Evolutionary conservation across 805 yeast genomes (phyloP).

Genomic region (Yarrowia porcina): DNA sequence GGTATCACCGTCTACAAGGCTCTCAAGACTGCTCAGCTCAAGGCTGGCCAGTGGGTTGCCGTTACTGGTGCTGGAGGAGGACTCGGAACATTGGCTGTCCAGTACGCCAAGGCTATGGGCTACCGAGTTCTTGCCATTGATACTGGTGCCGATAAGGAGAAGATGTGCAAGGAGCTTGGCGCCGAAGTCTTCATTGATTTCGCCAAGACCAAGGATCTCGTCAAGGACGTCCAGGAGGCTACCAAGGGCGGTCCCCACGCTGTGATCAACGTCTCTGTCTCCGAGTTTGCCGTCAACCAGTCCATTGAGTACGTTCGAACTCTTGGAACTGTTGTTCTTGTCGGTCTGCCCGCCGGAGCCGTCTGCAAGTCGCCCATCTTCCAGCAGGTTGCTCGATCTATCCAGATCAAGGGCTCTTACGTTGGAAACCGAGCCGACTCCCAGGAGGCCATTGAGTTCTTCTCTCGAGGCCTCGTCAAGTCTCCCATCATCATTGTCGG

Average conservation of each 20-base stretch:
- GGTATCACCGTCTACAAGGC: constrained; percentile 93
- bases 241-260: constrained; percentile 78
- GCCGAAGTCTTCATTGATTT: constrained; percentile 65
- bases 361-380: constrained; percentile 67
- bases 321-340: constrained; percentile 66
- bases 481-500: constrained; percentile 76
- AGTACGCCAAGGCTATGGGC: constrained; percentile 77
- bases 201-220: constrained; percentile 52
- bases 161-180: constrained; percentile 55
- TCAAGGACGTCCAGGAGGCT: constrained; percentile 51
- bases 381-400: constrained; percentile 67
- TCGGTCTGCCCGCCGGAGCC: constrained; percentile 80
- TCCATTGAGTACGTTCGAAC: constrained; percentile 61
- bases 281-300: constrained; percentile 62
- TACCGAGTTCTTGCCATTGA: constrained; percentile 68
- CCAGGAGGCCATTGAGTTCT: constrained; percentile 74
- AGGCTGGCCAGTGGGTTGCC: constrained; percentile 73
- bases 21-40: constrained; percentile 68
- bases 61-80: constrained; percentile 81
- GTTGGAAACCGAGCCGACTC: constrained; percentile 90
- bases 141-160: constrained; percentile 62
- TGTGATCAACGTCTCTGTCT: constrained; percentile 70
- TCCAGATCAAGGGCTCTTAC: constrained; percentile 73
- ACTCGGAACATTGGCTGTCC: constrained; percentile 69
- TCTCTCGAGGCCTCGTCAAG: constrained; percentile 64